phyloP scores from a whole-genome alignment of 208 protist species.

The Leishmania braziliensis region DNA sequence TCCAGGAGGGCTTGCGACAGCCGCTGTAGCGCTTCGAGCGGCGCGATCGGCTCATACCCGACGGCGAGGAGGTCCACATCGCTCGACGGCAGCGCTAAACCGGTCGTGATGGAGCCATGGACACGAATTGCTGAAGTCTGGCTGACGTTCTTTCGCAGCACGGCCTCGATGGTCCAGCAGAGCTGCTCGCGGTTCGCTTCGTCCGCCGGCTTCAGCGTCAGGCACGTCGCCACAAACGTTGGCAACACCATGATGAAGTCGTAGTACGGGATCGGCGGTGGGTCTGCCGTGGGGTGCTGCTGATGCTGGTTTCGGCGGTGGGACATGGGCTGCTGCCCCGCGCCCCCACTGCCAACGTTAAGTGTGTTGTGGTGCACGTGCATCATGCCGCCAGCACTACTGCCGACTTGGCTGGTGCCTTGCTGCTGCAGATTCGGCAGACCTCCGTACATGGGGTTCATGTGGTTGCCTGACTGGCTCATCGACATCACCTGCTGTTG shows the following conservation, averaged over 20 bases:
- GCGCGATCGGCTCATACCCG: conserved; percentile 65
- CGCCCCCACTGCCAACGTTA: background rate
- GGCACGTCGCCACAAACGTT: conserved; percentile 64
- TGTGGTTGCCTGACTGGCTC: conserved; percentile 6
- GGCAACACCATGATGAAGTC: conserved; percentile 66
- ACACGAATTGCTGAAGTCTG: conserved; percentile 58
- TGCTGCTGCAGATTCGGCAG: background rate
- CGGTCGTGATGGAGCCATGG: conserved; percentile 79
- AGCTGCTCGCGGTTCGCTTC: conserved; percentile 53
- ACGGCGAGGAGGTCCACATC: conserved; percentile 86
- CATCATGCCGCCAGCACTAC: conserved; percentile 8
- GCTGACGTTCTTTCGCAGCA: conserved; percentile 39
- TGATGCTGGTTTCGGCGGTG: conserved; percentile 8
- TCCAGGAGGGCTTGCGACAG: conserved; percentile 61
- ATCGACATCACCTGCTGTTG: background rate
- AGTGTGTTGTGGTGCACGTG: conserved; percentile 5
- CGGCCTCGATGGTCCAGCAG: conserved; percentile 60
- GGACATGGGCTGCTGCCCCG: background rate
- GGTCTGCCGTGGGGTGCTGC: background rate
- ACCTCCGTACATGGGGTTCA: background rate
- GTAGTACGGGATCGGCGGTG: conserved; percentile 35
- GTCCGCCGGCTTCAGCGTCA: conserved; percentile 51
- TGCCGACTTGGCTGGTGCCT: background rate
- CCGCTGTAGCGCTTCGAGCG: conserved; percentile 70
- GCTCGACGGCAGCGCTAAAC: conserved; percentile 73